phyloP scores from a whole-genome alignment of 345 rosid genomes.

The Conringia planisiliqua region DNA sequence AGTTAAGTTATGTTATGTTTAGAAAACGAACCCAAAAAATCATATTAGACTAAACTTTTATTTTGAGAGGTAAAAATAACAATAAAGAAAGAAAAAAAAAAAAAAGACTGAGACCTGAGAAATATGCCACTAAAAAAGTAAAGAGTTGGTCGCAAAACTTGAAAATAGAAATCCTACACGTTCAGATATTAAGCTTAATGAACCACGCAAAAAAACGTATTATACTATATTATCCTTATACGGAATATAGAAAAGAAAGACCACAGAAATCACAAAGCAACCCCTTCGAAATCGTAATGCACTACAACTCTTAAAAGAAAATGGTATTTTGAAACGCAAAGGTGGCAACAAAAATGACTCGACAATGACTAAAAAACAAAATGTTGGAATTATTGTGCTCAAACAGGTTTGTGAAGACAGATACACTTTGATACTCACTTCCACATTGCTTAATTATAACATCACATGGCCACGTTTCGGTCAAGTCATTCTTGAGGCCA shows the following conservation, averaged over 20 bases:
- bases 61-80: background rate
- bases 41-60: background rate
- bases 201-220: background rate
- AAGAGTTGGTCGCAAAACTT: conserved; percentile 3
- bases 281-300: background rate
- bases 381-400: conserved; percentile 11
- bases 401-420: background rate
- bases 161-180: background rate
- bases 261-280: background rate
- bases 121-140: background rate
- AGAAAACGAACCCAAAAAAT: background rate
- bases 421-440: conserved; percentile 12
- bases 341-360: conserved; percentile 14
- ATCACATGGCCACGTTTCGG: conserved; percentile 32
- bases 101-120: background rate
- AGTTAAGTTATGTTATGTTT: background rate
- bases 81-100: background rate
- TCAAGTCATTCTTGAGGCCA: background rate
- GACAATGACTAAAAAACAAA: conserved; percentile 26
- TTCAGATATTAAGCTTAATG: background rate
- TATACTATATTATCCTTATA: background rate
- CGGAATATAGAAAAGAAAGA: background rate
- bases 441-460: conserved; percentile 10
- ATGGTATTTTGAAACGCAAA: background rate
- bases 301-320: background rate